Evolutionary conservation across 176 grass and related monocot species (phyloP).

Genomic region (Oryza nivara): DNA sequence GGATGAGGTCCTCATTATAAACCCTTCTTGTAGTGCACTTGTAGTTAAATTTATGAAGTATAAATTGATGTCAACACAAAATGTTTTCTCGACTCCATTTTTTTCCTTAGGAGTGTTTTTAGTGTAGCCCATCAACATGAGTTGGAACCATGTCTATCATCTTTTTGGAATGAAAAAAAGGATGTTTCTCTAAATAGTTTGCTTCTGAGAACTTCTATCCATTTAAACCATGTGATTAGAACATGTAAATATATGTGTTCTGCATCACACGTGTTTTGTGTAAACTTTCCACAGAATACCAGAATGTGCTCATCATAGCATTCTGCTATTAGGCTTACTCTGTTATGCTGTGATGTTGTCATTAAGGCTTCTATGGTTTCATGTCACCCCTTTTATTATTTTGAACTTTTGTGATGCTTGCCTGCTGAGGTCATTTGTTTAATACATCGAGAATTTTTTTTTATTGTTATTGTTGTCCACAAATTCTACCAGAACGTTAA

Average conservation of each 20-base stretch:
- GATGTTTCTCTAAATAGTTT: not conserved
- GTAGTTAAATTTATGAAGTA: not conserved
- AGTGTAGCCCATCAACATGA: not conserved
- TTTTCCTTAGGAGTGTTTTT: not conserved
- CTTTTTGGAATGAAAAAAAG: not conserved
- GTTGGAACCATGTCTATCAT: not conserved
- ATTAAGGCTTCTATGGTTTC: not conserved
- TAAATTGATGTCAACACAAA: not conserved
- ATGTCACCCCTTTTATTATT: not conserved
- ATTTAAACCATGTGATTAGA: not conserved
- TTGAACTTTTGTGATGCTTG: not conserved
- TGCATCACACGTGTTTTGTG: not conserved
- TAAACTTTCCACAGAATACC: not conserved
- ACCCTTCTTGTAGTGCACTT: slow-evolving; percentile 3
- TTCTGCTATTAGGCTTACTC: not conserved
- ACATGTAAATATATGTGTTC: not conserved
- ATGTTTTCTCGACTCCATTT: not conserved
- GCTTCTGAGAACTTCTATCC: not conserved
- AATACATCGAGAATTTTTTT: not conserved
- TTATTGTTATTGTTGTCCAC: not conserved
- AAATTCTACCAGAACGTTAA: not conserved
- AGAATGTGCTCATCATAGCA: not conserved
- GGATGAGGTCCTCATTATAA: slow-evolving; percentile 73
- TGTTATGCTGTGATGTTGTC: not conserved
- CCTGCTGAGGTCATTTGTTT: slow-evolving; percentile 3